Conservation (phyloP, 148 eudicot species). For the Rhododendron molle region DNA sequence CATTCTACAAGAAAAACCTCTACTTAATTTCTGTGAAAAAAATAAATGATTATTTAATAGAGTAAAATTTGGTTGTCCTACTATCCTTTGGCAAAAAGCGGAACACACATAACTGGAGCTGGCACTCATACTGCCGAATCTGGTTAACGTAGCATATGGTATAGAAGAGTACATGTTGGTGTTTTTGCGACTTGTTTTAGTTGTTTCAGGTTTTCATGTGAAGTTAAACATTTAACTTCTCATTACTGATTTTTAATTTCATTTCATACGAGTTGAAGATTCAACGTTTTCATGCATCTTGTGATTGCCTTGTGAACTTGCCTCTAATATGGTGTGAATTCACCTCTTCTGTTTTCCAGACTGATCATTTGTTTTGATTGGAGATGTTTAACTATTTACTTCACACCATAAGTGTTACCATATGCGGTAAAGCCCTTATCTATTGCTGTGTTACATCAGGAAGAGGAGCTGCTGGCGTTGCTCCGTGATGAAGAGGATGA, state of each 20-base stretch:
- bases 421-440: neutral
- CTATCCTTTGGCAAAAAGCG: neutral
- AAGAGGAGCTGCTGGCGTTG: conserved; percentile 80
- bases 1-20: neutral
- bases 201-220: neutral
- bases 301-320: neutral
- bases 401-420: neutral
- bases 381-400: neutral
- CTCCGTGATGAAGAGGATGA: conserved; percentile 68
- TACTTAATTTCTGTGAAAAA: neutral
- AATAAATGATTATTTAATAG: neutral
- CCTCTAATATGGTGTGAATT: neutral
- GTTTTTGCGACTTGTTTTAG: neutral
- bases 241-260: neutral
- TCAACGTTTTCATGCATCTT: neutral
- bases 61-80: neutral
- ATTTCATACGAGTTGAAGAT: neutral
- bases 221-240: neutral
- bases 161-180: neutral
- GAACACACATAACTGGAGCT: neutral
- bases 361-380: neutral
- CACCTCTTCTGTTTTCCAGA: neutral
- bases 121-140: neutral
- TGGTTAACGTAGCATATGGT: neutral
- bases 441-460: conserved; percentile 39